A percentile compares a stretch with the other conserved stretches of the same genome.
Conservation (phyloP, 208 protist genomes). For the Tetramitus jugosus region DNA sequence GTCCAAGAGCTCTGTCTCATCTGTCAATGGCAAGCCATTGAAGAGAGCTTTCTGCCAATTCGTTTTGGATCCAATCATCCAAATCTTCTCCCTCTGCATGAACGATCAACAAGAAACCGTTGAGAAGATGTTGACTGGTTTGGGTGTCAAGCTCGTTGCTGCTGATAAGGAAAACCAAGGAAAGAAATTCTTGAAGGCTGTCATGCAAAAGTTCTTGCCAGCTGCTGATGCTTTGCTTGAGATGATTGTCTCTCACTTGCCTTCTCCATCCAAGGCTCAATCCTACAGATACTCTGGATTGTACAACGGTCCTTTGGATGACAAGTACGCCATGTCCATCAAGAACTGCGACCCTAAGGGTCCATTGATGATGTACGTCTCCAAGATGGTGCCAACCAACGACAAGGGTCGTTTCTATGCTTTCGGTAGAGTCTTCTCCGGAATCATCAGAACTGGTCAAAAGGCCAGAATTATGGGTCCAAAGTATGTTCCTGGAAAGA, state of each 20-base stretch:
- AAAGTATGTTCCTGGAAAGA: conserved; percentile 91
- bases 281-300: conserved; percentile 85
- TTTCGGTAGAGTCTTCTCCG: conserved; percentile 94
- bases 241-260: conserved; percentile 96
- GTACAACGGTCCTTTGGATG: conserved; percentile 92
- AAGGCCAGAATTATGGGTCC: conserved; percentile 97
- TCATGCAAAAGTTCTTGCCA: conserved; percentile 95
- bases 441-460: conserved; percentile 80
- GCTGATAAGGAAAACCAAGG: conserved; percentile 71
- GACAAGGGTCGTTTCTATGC: conserved; percentile 96
- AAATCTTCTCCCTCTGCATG: conserved; percentile 89
- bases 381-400: conserved; percentile 98
- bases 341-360: conserved; percentile 81
- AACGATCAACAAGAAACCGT: conserved; percentile 81
- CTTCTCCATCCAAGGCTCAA: conserved; percentile 92
- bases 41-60: conserved; percentile 89
- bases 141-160: conserved; percentile 76
- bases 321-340: conserved; percentile 76
- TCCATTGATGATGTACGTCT: conserved; percentile 97
- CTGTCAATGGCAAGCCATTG: conserved; percentile 49
- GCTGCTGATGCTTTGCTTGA: conserved; percentile 93
- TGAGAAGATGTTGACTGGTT: conserved; percentile 78
- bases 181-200: conserved; percentile 89
- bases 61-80: conserved; percentile 93
- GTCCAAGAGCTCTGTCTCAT: conserved; percentile 38